Conservation (phyloP, 345 rosid species). For the Linum usitatissimum region DNA sequence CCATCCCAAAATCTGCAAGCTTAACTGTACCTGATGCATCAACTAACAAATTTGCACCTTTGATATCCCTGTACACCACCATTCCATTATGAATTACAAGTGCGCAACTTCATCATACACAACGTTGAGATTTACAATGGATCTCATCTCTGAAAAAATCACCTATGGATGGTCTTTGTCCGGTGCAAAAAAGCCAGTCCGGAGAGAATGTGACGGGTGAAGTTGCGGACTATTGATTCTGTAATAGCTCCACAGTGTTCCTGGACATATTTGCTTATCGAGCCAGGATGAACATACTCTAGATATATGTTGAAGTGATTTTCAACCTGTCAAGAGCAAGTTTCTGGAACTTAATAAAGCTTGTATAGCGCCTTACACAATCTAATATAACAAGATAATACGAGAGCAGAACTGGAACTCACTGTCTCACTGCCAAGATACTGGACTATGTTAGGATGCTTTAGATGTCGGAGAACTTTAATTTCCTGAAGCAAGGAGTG, state of each 20-base stretch:
- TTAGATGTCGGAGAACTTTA: constrained; percentile 31
- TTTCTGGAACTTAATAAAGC: constrained; percentile 10
- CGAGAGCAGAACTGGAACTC: constrained; percentile 10
- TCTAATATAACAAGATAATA: not conserved
- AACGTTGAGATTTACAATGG: not conserved
- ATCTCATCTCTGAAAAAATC: not conserved
- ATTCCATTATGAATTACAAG: not conserved
- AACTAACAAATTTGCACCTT: constrained; percentile 73
- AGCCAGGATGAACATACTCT: constrained; percentile 63
- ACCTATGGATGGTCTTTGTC: constrained; percentile 61
- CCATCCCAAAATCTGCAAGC: constrained; percentile 76
- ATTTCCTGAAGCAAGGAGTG: constrained; percentile 41
- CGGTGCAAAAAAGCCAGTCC: constrained; percentile 57
- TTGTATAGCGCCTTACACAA: constrained; percentile 1
- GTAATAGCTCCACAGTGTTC: constrained; percentile 50
- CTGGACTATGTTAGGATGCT: constrained; percentile 64
- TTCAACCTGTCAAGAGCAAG: constrained; percentile 34
- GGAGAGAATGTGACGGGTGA: constrained; percentile 60
- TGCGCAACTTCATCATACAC: constrained; percentile 6
- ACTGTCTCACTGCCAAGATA: constrained; percentile 66
- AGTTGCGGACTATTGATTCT: constrained; percentile 58
- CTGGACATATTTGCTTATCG: constrained; percentile 40
- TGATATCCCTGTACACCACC: constrained; percentile 47
- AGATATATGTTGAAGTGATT: constrained; percentile 52
- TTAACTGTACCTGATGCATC: constrained; percentile 49